These are phyloP conservation scores for Saccharomyces kudriavzevii DNA, from an alignment of 805 yeast species.

Conservation along the genomic window DNA sequence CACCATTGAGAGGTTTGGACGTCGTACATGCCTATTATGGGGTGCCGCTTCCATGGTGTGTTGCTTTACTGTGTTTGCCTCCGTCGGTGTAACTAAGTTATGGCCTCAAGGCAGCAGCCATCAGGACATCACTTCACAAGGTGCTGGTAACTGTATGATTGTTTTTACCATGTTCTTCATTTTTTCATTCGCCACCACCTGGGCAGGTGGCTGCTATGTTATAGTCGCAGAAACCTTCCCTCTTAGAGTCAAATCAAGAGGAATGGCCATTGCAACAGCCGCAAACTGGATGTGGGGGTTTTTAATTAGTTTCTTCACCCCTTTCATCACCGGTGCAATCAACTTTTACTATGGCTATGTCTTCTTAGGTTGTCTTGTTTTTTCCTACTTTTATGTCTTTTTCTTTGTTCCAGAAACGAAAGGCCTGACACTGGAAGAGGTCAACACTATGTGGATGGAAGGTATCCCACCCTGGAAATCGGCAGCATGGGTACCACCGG, in stretches of 20 bases:
- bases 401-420: constrained; percentile 65
- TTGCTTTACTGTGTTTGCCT: constrained; percentile 43
- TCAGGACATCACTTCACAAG: constrained; percentile 35
- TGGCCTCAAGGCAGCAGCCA: constrained; percentile 32
- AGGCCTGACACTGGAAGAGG: constrained; percentile 71
- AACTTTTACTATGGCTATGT: constrained; percentile 61
- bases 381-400: constrained; percentile 50
- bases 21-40: constrained; percentile 38
- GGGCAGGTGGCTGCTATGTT: constrained; percentile 65
- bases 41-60: constrained; percentile 43
- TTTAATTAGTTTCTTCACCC: constrained; percentile 58
- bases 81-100: constrained; percentile 47
- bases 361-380: constrained; percentile 45
- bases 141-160: constrained; percentile 64
- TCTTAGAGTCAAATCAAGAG: constrained; percentile 55
- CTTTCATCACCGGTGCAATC: constrained; percentile 52
- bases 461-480: constrained; percentile 37
- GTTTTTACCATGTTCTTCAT: constrained; percentile 60
- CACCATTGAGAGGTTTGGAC: constrained; percentile 47
- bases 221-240: constrained; percentile 65
- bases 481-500: constrained; percentile 41
- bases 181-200: constrained; percentile 62
- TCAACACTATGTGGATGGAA: constrained; percentile 46
- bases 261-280: constrained; percentile 48
- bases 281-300: constrained; percentile 59